Percentiles rank a stretch among this genome's conserved stretches.
These are phyloP conservation scores for Cytospora schulzeri DNA, from an alignment of 2,329 filamentous ascomycete genomes.

Conservation along the genomic window DNA sequence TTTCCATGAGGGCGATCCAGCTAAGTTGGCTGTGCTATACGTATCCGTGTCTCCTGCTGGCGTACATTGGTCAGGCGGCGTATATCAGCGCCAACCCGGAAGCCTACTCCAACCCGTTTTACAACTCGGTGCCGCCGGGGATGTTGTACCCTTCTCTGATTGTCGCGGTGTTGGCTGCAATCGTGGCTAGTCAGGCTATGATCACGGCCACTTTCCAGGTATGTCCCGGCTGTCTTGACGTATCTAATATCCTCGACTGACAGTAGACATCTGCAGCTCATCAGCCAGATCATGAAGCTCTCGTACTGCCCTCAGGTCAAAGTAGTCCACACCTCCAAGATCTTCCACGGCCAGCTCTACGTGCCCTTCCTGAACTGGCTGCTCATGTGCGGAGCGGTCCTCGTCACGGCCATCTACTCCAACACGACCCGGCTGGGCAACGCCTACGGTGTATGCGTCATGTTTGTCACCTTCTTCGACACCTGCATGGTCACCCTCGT, in stretches of 20 bases:
- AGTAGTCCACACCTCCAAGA: conserved; percentile 68
- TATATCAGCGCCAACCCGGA: conserved; percentile 59
- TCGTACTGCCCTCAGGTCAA: conserved; percentile 75
- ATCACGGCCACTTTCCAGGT: conserved; percentile 72
- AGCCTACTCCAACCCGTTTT: conserved; percentile 72
- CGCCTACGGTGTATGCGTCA: conserved; percentile 76
- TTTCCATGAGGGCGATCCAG: conserved; percentile 68
- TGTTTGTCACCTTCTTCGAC: conserved; percentile 75
- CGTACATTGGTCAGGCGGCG: conserved; percentile 72
- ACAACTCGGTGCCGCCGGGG: conserved; percentile 66
- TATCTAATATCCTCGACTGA: no score
- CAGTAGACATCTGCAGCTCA: conserved; percentile 31
- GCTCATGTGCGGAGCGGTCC: conserved; percentile 70
- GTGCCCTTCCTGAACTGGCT: conserved; percentile 76
- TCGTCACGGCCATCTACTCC: conserved; percentile 72
- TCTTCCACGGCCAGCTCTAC: conserved; percentile 73
- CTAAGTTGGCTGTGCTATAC: conserved; percentile 69
- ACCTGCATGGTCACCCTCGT: conserved; percentile 72
- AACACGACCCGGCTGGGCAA: conserved; percentile 69
- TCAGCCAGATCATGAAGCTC: conserved; percentile 70
- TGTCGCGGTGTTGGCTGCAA: conserved; percentile 67
- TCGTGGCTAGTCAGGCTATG: conserved; percentile 76
- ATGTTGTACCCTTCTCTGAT: conserved; percentile 69
- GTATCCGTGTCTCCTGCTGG: conserved; percentile 64
- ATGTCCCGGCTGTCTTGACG: background rate